Conservation (phyloP, 257 asterid species). For the Fraxinus excelsior region DNA sequence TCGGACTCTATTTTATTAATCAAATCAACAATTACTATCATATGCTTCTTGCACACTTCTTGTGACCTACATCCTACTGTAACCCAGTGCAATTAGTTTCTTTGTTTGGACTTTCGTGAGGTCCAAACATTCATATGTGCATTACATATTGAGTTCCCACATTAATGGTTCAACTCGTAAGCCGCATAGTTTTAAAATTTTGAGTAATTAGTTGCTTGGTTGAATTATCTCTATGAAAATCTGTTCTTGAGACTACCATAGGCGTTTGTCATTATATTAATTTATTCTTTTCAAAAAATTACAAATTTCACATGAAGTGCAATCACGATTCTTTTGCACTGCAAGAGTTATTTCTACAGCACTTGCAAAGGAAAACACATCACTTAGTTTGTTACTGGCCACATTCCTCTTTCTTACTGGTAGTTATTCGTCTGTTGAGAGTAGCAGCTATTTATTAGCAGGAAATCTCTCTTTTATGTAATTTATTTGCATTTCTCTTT, state of each 20-base stretch:
- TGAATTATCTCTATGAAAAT: neutral
- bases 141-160: neutral
- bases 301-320: neutral
- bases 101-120: neutral
- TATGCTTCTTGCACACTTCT: neutral
- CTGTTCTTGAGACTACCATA: neutral
- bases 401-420: neutral
- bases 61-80: neutral
- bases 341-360: neutral
- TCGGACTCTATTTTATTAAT: neutral
- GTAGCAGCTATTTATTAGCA: neutral
- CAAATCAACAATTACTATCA: conserved; percentile 5
- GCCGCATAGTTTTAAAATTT: neutral
- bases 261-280: no score
- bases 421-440: conserved; percentile 5
- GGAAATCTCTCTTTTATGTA: neutral
- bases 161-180: neutral
- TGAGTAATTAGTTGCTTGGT: neutral
- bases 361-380: neutral
- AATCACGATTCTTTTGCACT: neutral
- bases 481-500: neutral
- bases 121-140: neutral
- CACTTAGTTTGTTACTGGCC: neutral
- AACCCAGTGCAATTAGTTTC: neutral
- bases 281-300: neutral